Conservation (phyloP, 345 rosid species). For the Citrus sp. region DNA sequence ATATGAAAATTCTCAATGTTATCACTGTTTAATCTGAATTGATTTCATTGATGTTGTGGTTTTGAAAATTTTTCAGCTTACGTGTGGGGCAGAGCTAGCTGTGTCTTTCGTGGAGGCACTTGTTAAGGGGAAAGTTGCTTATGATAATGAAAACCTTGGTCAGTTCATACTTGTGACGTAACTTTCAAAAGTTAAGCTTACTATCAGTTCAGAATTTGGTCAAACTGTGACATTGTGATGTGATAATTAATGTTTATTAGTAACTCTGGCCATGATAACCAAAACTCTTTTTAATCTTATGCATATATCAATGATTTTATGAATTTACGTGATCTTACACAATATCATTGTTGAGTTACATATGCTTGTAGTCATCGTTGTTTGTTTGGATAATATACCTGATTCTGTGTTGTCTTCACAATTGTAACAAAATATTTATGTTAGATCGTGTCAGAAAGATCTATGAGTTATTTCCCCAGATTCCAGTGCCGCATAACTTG, state of each 20-base stretch:
- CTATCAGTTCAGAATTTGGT: neutral
- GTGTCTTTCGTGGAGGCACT: slow-evolving; percentile 67
- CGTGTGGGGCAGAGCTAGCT: slow-evolving; percentile 92
- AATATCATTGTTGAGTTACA: neutral
- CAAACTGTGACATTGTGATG: neutral
- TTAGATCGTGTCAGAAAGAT: slow-evolving; percentile 77
- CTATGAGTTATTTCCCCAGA: slow-evolving; percentile 74
- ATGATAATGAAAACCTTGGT: slow-evolving; percentile 68
- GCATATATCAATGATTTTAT: neutral
- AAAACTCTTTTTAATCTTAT: neutral
- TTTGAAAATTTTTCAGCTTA: slow-evolving; percentile 48
- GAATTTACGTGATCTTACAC: neutral
- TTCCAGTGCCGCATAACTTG: slow-evolving; percentile 69
- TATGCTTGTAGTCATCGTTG: neutral
- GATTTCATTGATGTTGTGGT: slow-evolving; percentile 1
- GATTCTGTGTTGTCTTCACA: neutral
- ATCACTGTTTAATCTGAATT: neutral
- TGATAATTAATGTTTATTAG: neutral
- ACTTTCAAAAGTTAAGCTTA: slow-evolving; percentile 1
- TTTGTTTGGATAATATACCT: neutral
- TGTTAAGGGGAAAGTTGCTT: slow-evolving; percentile 68
- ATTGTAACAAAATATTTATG: slow-evolving; percentile 32
- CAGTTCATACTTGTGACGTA: slow-evolving; percentile 31
- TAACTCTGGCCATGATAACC: neutral
- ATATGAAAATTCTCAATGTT: neutral